A percentile compares a stretch with the other conserved stretches of the same genome.
Evolutionary conservation across 345 rosid genomes (phyloP).

Genomic region (Eucalyptus leucophloia): DNA sequence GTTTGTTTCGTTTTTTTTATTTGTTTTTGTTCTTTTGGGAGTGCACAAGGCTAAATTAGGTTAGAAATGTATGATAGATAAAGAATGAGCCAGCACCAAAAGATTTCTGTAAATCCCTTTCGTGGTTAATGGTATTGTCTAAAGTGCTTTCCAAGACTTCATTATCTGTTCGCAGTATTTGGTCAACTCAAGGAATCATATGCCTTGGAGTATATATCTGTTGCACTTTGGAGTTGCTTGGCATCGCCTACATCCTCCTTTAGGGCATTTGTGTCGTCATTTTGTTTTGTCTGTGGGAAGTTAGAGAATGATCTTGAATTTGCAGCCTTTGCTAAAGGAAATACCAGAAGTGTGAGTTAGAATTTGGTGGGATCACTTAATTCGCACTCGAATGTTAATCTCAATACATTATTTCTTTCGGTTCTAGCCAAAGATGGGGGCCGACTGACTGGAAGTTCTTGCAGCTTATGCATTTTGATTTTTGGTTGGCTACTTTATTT

Average conservation of each 20-base stretch:
- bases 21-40: neutral
- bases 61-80: neutral
- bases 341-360: neutral
- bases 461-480: neutral
- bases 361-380: neutral
- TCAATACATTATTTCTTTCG: neutral
- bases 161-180: neutral
- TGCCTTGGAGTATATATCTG: neutral
- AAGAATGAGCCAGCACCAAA: neutral
- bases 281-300: neutral
- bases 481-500: neutral
- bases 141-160: neutral
- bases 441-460: neutral
- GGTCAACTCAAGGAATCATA: neutral
- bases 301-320: neutral
- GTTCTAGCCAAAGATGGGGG: neutral
- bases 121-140: neutral
- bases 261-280: neutral
- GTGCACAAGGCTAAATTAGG: neutral
- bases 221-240: neutral
- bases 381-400: neutral
- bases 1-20: neutral
- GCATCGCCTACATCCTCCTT: neutral
- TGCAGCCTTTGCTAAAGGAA: neutral
- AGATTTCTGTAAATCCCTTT: neutral